Base-by-base conservation (phyloP, 164 flowering plant species). In the Sextonia rubra region DNA sequence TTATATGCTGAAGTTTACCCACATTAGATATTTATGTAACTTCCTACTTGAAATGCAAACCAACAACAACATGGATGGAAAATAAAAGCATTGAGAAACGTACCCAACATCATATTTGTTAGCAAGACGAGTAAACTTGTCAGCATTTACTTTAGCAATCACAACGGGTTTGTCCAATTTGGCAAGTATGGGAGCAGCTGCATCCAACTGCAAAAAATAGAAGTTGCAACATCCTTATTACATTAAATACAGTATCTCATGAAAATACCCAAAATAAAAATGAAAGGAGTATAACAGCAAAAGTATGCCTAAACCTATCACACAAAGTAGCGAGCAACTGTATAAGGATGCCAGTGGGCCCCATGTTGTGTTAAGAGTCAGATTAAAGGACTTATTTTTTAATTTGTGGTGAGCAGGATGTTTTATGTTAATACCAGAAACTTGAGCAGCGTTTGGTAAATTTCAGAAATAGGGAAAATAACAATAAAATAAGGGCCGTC, bases 141-240 rank as follows among this genome's bases (percentile, higher is more conserved):
- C 99, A 58, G 94, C 99, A 82, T 96, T 76, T 67, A 96, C 77
- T 86, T 96, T 96, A 25, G 97, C 99, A 69, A 96, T 82, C 69
- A 85, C 88, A 25, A 93, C 76, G 24, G 98, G 94, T 75, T 82
- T 74, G 79, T 90, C 91, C 83, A 88, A 80, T 68, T 62, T 76
- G 58, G 95, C 86, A 71, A 96, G 94, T 65, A 84, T 20, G 20
- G 94, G 92, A 23, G 99, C 99, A 44, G 99, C 99, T 44, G 79
- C 90, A 80, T 93, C 98, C 73, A 96, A 84, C 98, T 93, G 90
- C 80, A 87, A 79, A 25, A 61, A 2, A 12, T 52, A 15, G 5
- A 52, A 52, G 58, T 3, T 20, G 17, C 58, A 52, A 15, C n/a
- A 52, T 17, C 58, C 58, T 52, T 20, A 3, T 52, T 52, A 14